phyloP scores from a whole-genome alignment of 345 rosid species.

The Draba incana region DNA sequence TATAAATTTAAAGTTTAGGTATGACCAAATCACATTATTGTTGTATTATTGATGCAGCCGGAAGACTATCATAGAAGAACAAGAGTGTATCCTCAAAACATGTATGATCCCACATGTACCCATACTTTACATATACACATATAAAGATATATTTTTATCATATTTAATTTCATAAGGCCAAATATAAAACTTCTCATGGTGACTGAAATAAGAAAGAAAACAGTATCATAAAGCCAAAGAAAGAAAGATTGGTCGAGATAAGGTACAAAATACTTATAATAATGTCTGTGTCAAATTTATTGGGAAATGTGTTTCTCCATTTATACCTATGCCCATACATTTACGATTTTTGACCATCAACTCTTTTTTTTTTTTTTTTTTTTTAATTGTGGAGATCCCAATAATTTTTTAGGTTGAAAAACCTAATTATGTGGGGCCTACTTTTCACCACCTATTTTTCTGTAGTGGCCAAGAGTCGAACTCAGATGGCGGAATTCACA shows the following conservation, averaged over 20 bases:
- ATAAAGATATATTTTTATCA: neutral
- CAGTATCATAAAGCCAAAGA: neutral
- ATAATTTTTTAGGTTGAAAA: too few species aligned
- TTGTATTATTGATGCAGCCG: neutral
- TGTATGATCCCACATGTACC: slow-evolving; percentile 16
- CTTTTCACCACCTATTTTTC: too few species aligned
- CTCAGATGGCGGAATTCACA: too few species aligned
- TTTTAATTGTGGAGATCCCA: too few species aligned
- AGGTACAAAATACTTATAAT: neutral
- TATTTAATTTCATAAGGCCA: slow-evolving; percentile 1
- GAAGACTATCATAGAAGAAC: neutral
- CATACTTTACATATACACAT: neutral
- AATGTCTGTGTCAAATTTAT: neutral
- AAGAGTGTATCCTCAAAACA: slow-evolving; percentile 9
- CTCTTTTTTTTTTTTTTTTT: neutral
- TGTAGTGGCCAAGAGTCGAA: too few species aligned
- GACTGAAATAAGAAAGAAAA: neutral
- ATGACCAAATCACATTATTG: slow-evolving; percentile 1
- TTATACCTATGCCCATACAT: slow-evolving; percentile 30
- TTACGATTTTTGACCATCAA: slow-evolving; percentile 33
- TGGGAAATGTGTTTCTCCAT: slow-evolving; percentile 5
- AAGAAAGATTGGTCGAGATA: slow-evolving; percentile 16
- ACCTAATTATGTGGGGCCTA: too few species aligned
- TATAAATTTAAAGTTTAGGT: neutral
- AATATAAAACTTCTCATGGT: slow-evolving; percentile 15